phyloP scores from a whole-genome alignment of 257 asterid genomes.

The Rehmannia glutinosa region DNA sequence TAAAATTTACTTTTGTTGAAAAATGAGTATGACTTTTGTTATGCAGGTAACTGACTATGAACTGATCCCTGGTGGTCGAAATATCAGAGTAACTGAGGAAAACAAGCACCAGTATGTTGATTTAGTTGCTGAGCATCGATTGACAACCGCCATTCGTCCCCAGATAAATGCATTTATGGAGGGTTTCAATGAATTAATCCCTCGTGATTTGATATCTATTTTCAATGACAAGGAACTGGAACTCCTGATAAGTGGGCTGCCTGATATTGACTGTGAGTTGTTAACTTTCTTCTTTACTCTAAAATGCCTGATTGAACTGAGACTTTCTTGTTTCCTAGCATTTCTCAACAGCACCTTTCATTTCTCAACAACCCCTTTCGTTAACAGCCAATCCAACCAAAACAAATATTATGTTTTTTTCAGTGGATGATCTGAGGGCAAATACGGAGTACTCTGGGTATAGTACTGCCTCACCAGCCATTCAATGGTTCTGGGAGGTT shows the following conservation, averaged over 20 bases:
- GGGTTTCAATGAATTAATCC: conserved; percentile 72
- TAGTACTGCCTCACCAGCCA: conserved; percentile 77
- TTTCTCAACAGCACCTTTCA: neutral
- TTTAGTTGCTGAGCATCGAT: conserved; percentile 91
- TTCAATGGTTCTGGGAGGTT: conserved; percentile 98
- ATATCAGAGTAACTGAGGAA: conserved; percentile 86
- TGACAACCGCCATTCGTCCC: conserved; percentile 94
- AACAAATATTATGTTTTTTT: conserved; percentile 3
- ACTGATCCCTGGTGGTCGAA: conserved; percentile 89
- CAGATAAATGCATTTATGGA: conserved; percentile 92
- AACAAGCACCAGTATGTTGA: conserved; percentile 95
- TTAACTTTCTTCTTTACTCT: neutral
- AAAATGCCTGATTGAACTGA: neutral
- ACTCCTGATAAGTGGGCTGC: conserved; percentile 88
- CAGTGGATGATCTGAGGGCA: conserved; percentile 96
- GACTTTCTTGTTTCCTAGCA: neutral
- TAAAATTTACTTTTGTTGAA: neutral
- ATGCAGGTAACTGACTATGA: conserved; percentile 89
- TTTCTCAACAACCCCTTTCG: conserved; percentile 1
- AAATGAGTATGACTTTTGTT: conserved; percentile 9
- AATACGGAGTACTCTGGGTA: conserved; percentile 90
- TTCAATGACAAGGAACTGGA: conserved; percentile 92
- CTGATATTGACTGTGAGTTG: conserved; percentile 86
- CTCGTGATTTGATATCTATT: conserved; percentile 74
- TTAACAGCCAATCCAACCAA: neutral